These are phyloP conservation scores for Leccinum barrowsii DNA, from an alignment of 768 basidiomycete genomes.

Conservation along the genomic window DNA sequence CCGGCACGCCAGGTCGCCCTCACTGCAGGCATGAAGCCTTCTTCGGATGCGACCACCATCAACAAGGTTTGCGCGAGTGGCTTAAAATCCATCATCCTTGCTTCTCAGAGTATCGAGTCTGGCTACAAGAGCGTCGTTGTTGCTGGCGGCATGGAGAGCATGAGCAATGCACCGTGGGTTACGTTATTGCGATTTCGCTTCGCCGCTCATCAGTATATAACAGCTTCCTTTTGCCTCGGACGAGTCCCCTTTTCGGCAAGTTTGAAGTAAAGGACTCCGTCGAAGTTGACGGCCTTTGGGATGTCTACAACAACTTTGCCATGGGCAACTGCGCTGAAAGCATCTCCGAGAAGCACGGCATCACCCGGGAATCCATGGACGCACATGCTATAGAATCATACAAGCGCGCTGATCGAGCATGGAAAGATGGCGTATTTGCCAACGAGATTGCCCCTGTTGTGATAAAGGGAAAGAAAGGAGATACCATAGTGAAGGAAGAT, in stretches of 20 bases:
- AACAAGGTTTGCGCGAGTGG: slow-evolving; percentile 99
- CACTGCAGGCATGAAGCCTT: slow-evolving; percentile 73
- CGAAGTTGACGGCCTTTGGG: slow-evolving; percentile 91
- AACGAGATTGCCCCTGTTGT: slow-evolving; percentile 88
- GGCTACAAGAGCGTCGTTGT: slow-evolving; percentile 85
- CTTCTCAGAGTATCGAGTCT: slow-evolving; percentile 82
- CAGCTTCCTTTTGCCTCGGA: slow-evolving; percentile 80
- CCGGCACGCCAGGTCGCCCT: slow-evolving; percentile 99
- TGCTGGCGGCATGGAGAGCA: slow-evolving; percentile 98
- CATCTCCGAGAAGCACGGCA: slow-evolving; percentile 75
- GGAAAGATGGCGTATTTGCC: slow-evolving; percentile 80
- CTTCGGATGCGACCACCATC: slow-evolving; percentile 95
- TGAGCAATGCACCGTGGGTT: slow-evolving; percentile 97
- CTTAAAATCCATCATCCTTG: slow-evolving; percentile 93
- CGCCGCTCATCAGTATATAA: background rate
- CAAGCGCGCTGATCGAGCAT: slow-evolving; percentile 87
- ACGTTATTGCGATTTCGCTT: slow-evolving; percentile 1
- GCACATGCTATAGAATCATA: slow-evolving; percentile 93
- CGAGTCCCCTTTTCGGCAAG: slow-evolving; percentile 85
- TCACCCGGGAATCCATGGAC: slow-evolving; percentile 87
- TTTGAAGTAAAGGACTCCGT: slow-evolving; percentile 84
- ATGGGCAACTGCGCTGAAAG: slow-evolving; percentile 98
- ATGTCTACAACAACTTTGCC: slow-evolving; percentile 95
- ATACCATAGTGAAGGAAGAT: slow-evolving; percentile 86
- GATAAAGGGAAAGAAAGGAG: slow-evolving; percentile 92